A percentile compares a stretch with the other conserved stretches of the same genome.
These are phyloP conservation scores for Penicillium sp. DNA, from an alignment of 2,329 filamentous ascomycete genomes.

Conservation along the genomic window DNA sequence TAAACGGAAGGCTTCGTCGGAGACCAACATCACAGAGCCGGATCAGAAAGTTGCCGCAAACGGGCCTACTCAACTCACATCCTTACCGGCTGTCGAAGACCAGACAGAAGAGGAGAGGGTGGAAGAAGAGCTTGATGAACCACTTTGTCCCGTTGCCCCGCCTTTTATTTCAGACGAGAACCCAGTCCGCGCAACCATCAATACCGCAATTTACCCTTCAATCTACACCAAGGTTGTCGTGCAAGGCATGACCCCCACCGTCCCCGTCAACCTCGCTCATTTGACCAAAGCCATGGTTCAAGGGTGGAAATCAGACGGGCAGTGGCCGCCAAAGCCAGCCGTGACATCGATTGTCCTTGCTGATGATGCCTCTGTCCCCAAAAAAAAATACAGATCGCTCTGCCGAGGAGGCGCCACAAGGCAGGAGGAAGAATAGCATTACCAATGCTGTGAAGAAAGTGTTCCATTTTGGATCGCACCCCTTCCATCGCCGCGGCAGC, in stretches of 20 bases:
- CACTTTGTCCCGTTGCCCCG: conserved; percentile 70
- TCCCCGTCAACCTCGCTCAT: conserved; percentile 83
- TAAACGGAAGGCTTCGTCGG: conserved; percentile 26
- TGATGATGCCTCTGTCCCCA: conserved; percentile 30
- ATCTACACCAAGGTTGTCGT: conserved; percentile 89
- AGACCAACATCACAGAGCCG: conserved; percentile 28
- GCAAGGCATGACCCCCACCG: conserved; percentile 75
- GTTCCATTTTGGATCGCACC: conserved; percentile 35
- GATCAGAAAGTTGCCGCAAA: conserved; percentile 40
- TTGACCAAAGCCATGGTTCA: conserved; percentile 78
- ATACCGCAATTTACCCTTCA: conserved; percentile 69
- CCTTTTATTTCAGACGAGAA: conserved; percentile 73
- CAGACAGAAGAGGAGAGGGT: conserved; percentile 34
- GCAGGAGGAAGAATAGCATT: conserved; percentile 35
- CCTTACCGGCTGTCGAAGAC: conserved; percentile 13
- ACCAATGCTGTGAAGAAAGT: conserved; percentile 45
- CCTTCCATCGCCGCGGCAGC: conserved; percentile 40
- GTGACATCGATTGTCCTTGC: conserved; percentile 31
- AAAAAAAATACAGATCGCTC: conserved; percentile 15
- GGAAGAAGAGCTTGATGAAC: conserved; percentile 48
- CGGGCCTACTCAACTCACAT: conserved; percentile 39
- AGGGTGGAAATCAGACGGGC: conserved; percentile 89
- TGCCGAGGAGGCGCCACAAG: conserved; percentile 19
- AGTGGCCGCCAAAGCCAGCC: conserved; percentile 75
- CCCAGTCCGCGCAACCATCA: conserved; percentile 74